Evolutionary conservation across 176 grass and related monocot species (phyloP).

Genomic region (Neostapfia colusana): DNA sequence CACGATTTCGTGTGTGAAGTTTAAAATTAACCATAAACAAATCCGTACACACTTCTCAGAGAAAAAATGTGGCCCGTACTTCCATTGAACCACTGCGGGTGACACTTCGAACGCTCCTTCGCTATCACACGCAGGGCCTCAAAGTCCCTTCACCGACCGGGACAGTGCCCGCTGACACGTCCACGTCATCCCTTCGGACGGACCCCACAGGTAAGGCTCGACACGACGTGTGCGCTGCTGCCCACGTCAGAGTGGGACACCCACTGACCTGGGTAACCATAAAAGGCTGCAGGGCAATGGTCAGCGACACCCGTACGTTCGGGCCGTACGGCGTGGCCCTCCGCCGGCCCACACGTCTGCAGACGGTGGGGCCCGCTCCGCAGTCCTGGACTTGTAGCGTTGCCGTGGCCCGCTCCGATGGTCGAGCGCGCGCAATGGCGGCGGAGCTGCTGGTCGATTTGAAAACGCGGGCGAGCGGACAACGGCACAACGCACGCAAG

Average conservation of each 20-base stretch:
- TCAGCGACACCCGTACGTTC: not conserved
- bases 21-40: too few relatives aligned
- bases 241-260: not conserved
- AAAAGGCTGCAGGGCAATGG: not conserved
- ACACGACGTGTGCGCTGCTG: not conserved
- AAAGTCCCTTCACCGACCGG: not conserved
- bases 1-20: too few relatives aligned
- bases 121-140: too few relatives aligned
- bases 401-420: too few relatives aligned
- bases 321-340: constrained; percentile 23
- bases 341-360: too few relatives aligned
- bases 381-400: not conserved
- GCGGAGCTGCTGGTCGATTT: too few relatives aligned
- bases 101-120: too few relatives aligned
- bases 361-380: too few relatives aligned
- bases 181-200: not conserved
- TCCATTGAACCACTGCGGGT: too few relatives aligned
- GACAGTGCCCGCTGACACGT: constrained; percentile 15
- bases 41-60: too few relatives aligned
- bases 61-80: too few relatives aligned
- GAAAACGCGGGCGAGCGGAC: too few relatives aligned
- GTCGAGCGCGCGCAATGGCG: not conserved
- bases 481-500: not conserved
- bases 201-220: not conserved
- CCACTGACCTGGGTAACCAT: not conserved